Conservation (phyloP, 2,329 filamentous ascomycete species). For the Endoconidiophora polonica region DNA sequence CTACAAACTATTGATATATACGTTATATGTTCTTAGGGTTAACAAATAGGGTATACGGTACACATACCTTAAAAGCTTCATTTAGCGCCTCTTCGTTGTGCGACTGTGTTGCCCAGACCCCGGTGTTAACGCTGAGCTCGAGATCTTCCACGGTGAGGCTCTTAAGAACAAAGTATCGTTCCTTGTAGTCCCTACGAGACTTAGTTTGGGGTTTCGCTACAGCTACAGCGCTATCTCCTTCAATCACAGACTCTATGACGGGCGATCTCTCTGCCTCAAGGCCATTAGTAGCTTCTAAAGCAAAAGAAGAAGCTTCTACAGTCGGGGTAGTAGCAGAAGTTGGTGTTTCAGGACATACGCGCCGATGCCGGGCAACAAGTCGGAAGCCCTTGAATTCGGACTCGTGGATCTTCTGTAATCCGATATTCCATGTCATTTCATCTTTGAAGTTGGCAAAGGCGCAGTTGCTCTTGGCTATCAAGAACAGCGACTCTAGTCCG, state of each 20-base stretch:
- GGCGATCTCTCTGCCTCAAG: neutral
- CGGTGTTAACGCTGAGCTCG: constrained; percentile 71
- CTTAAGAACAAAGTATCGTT: constrained; percentile 82
- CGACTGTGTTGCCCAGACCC: constrained; percentile 84
- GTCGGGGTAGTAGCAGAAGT: neutral
- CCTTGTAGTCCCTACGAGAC: neutral
- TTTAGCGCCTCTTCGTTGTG: constrained; percentile 83
- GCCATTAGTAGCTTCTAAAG: neutral
- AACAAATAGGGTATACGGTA: neutral
- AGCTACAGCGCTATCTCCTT: neutral
- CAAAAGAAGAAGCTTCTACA: neutral
- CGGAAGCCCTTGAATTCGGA: constrained; percentile 75
- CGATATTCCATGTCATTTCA: constrained; percentile 55
- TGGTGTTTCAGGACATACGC: constrained; percentile 23
- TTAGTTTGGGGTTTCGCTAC: neutral
- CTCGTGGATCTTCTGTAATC: constrained; percentile 75
- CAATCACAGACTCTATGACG: neutral
- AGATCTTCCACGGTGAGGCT: constrained; percentile 83
- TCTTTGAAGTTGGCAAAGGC: constrained; percentile 91
- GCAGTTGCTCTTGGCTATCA: constrained; percentile 95
- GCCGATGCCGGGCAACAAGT: constrained; percentile 65
- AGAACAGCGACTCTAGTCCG: constrained; percentile 72
- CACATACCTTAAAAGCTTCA: constrained; percentile 57
- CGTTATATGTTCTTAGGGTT: neutral
- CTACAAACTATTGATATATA: constrained; percentile 8